phyloP scores from a whole-genome alignment of 805 yeast species.

The Zygotorulaspora chibaensis region DNA sequence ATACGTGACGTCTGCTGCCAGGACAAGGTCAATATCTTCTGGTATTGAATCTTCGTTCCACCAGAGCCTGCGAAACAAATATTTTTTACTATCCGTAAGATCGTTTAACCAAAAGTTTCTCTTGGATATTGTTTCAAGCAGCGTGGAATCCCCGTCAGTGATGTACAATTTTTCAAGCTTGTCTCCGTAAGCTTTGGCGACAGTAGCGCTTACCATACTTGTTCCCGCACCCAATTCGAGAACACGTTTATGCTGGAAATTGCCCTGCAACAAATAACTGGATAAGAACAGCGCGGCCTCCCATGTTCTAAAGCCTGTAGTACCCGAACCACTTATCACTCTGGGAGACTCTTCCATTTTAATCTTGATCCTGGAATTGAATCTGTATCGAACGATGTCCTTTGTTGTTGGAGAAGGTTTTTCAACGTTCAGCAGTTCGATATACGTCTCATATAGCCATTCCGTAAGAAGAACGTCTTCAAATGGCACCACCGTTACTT shows the following conservation, averaged over 20 bases:
- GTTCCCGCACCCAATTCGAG: conserved; percentile 89
- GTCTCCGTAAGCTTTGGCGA: conserved; percentile 12
- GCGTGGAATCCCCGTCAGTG: conserved; percentile 33
- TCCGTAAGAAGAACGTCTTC: conserved; percentile 23
- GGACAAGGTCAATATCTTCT: conserved; percentile 43
- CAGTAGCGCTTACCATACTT: conserved; percentile 51
- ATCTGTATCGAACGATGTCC: conserved; percentile 35
- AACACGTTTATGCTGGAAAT: conserved; percentile 24
- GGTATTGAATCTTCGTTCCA: conserved; percentile 51
- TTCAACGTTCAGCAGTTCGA: conserved; percentile 24
- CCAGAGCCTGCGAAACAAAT: conserved; percentile 45
- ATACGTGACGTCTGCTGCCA: conserved; percentile 89
- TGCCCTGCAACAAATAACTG: conserved; percentile 40
- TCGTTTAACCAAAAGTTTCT: conserved; percentile 46
- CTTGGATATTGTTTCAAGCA: conserved; percentile 22
- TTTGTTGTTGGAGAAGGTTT: conserved; percentile 26
- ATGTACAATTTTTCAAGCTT: conserved; percentile 17
- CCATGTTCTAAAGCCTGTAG: conserved; percentile 92
- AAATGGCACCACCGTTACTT: conserved; percentile 3
- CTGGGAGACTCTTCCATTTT: conserved; percentile 57
- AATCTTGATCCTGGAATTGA: conserved; percentile 21
- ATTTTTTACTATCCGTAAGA: conserved; percentile 13
- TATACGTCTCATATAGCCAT: conserved; percentile 33
- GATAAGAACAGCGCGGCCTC: conserved; percentile 77
- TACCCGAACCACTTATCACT: conserved; percentile 66